Evolutionary conservation across 2,329 filamentous ascomycete genomes (phyloP), one percentile per base, ranked within the genome.

Genomic region (Botrytis elliptica): DNA sequence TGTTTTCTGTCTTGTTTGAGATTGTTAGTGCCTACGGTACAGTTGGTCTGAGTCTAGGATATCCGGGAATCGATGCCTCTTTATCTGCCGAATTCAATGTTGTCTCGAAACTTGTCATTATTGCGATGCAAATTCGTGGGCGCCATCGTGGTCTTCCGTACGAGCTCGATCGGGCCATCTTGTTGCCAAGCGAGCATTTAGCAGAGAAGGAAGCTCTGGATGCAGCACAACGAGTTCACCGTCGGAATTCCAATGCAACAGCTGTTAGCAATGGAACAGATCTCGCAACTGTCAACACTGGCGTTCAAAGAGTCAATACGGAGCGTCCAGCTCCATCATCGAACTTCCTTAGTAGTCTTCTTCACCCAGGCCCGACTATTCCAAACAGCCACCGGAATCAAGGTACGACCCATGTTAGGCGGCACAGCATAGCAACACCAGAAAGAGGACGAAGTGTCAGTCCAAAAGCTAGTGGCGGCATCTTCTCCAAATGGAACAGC

Each of bases 11-110:
- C 9, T 86, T 97, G 4, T 97, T 97, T 79, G 94, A 97, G 81
- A 90, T 97, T 65, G 90, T 97, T 75, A 95, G 92, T 73, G 94
- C 94, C 1, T 97, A 97, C 80, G 97, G 96, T 76, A 99, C 96
- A 1, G 96, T 99, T 40, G 96, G 96, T 0, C 84, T 99, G 73
- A 95, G 92, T 68, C 87, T 99, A 25, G 96, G 96, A 9, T 97
- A 95, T 75, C 86, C 92, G 0, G 85, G 84, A 33, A 86, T 90
- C 81, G 92, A 97, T 82, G 88, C 94, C 0, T 94, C 93, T 0
- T 94, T 99, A 77, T 94, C 90, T 46, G 91, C 88, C 0, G 89
- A 98, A 78, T 98, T 99, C 82, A 89, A 87, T 20, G 87, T 91
- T 36, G 77, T 82, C n/a, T 78, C 78, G 20, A 92, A 92, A 79